Evolutionary conservation across 2,329 filamentous ascomycete genomes (phyloP), one percentile per base, ranked within the genome.

Genomic region (Sporothrix phasma): DNA sequence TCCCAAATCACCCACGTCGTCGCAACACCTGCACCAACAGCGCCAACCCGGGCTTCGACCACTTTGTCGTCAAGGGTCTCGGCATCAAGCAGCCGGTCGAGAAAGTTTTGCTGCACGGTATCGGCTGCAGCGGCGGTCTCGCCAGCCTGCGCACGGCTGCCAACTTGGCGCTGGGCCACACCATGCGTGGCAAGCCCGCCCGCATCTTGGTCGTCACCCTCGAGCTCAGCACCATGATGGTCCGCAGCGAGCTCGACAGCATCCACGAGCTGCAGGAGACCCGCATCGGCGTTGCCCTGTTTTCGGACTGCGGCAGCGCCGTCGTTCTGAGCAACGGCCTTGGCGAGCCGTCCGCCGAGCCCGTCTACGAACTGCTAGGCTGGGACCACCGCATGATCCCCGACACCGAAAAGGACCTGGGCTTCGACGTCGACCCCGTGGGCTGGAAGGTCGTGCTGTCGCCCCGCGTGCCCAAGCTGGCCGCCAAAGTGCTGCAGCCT

Each of bases 221-320:
- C 64, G 86, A 88, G 71, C 76, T 87, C 49, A 83, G 79, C 72
- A 86, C 83, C 17, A 79, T 81, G 1, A 74, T 88, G 70, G 81
- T 86, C 5, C 78, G 86, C 47, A 86, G 84, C 68, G 87, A 89
- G 72, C 74, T 90, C 54, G 81, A 88, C 67, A 84, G 81, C 71
- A 81, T 88, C 71, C 70, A 84, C 66, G 77, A 82, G 68, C 69
- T 77, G 17, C 81, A 87, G 68, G 78, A 87, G 66, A 82, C 85
- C 11, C 78, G 86, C 37, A 88, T 90, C 69, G 87, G 86, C 1
- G 78, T 84, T 1, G 83, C 82, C 15, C 74, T 90, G 2, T 90
- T 90, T 72, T 88, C 85, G 22, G 87, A 90, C 72, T 88, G 84
- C 67, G 87, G 84, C n/a, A 86, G 85, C 64, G 84, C 86, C 0